A percentile compares a stretch with the other conserved stretches of the same genome.
These are phyloP conservation scores for Penicillium crystallinum DNA, from an alignment of 495 filamentous ascomycete genomes.

Conservation along the genomic window DNA sequence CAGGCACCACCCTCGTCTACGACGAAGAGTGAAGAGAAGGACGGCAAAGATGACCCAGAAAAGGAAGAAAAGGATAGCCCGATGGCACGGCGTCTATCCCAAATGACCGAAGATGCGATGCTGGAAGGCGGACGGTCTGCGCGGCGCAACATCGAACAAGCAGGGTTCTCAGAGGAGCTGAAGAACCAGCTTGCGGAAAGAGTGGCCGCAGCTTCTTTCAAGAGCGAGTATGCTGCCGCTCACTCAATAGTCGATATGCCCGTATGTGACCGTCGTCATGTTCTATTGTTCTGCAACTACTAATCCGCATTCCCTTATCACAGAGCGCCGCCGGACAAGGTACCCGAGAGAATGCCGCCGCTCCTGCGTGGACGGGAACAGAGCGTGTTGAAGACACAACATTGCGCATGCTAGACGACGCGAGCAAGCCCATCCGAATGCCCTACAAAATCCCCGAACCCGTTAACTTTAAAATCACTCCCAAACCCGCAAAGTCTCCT, in stretches of 20 bases:
- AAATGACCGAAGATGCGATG: constrained; percentile 77
- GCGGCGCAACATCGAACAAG: constrained; percentile 70
- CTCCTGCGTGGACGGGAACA: constrained; percentile 71
- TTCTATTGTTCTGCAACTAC: background rate
- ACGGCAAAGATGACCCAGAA: constrained; percentile 9
- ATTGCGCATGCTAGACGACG: constrained; percentile 85
- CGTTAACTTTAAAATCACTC: constrained; percentile 57
- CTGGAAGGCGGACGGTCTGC: constrained; percentile 66
- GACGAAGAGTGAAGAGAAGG: constrained; percentile 10
- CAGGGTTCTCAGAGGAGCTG: constrained; percentile 82
- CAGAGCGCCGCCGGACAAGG: constrained; percentile 63
- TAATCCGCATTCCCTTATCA: background rate
- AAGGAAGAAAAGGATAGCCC: constrained; percentile 44
- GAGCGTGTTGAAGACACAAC: constrained; percentile 71
- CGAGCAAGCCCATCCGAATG: constrained; percentile 62
- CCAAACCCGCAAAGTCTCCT: constrained; percentile 36
- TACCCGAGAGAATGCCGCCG: constrained; percentile 64
- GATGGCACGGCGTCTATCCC: constrained; percentile 67
- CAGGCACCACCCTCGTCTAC: constrained; percentile 16
- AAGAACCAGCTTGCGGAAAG: constrained; percentile 69
- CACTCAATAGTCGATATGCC: constrained; percentile 64
- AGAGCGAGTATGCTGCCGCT: constrained; percentile 60
- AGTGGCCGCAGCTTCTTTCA: constrained; percentile 66
- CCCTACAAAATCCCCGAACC: constrained; percentile 49
- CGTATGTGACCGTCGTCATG: constrained; percentile 25